A percentile compares a stretch with the other conserved stretches of the same genome.
Conservation (phyloP, 2,329 filamentous ascomycete genomes). For the Pseudohalonectria lignicola region DNA sequence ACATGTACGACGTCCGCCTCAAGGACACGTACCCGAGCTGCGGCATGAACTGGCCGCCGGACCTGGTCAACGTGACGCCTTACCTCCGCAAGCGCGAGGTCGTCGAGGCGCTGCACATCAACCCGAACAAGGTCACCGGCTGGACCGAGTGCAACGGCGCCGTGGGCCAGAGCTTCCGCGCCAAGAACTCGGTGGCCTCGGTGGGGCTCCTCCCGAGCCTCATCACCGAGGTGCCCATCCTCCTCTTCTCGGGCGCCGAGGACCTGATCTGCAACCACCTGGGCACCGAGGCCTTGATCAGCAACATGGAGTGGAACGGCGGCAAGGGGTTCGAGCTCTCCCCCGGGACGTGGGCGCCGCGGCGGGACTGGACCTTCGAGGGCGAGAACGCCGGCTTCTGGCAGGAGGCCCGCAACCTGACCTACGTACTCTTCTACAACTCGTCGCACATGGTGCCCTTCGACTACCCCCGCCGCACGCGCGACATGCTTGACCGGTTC, state of each 20-base stretch:
- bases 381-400: conserved; percentile 80
- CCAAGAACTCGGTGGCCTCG: conserved; percentile 60
- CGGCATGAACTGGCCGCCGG: conserved; percentile 97
- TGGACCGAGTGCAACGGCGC: conserved; percentile 85
- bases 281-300: conserved; percentile 84
- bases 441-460: conserved; percentile 98
- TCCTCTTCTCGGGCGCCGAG: conserved; percentile 87
- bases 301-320: conserved; percentile 84
- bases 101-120: conserved; percentile 68
- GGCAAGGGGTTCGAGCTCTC: conserved; percentile 83
- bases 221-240: conserved; percentile 63
- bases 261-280: conserved; percentile 97
- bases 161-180: conserved; percentile 62
- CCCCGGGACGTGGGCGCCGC: conserved; percentile 83
- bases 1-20: conserved; percentile 95
- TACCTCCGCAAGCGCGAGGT: conserved; percentile 83
- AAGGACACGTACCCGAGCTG: conserved; percentile 72
- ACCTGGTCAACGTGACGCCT: conserved; percentile 64
- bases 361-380: conserved; percentile 89
- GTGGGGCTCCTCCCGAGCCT: conserved; percentile 67
- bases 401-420: conserved; percentile 89
- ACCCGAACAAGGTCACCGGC: conserved; percentile 68
- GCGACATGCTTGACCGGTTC: conserved; percentile 97
- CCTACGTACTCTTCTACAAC: conserved; percentile 92
- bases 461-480: conserved; percentile 72